Conservation (phyloP, 2,329 filamentous ascomycete genomes). For the Penicillium sclerotiorum region DNA sequence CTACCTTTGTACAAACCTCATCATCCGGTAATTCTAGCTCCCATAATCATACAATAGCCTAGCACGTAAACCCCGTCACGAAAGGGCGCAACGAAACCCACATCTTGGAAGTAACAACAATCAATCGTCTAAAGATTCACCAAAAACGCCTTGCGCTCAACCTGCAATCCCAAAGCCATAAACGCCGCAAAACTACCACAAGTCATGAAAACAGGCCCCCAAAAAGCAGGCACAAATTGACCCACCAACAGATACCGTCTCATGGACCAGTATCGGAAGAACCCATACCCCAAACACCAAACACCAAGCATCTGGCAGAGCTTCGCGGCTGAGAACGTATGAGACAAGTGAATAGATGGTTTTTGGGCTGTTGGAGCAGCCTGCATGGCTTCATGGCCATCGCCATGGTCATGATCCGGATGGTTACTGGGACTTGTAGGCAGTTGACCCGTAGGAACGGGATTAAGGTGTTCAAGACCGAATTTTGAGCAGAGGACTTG, state of each 20-base stretch:
- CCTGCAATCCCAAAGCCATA: slow-evolving; percentile 18
- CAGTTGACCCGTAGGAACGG: background rate
- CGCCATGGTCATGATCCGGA: background rate
- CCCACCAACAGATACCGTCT: slow-evolving; percentile 27
- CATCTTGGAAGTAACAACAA: background rate
- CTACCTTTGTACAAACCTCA: too few species aligned
- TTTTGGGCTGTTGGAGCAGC: background rate
- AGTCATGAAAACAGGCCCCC: slow-evolving; percentile 35
- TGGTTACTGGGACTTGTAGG: background rate
- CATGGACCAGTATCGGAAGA: slow-evolving; percentile 31
- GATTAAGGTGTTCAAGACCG: slow-evolving; percentile 1
- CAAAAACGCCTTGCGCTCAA: slow-evolving; percentile 10
- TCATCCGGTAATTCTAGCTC: too few species aligned
- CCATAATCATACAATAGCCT: too few species aligned
- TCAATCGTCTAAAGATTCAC: background rate
- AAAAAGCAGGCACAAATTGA: slow-evolving; percentile 33
- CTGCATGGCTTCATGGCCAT: background rate
- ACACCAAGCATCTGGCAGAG: slow-evolving; percentile 30
- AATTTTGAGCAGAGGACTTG: slow-evolving; percentile 23
- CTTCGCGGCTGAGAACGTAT: slow-evolving; percentile 15
- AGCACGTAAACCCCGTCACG: too few species aligned
- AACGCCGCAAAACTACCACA: slow-evolving; percentile 21
- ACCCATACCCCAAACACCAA: slow-evolving; percentile 33
- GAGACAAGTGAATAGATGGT: background rate
- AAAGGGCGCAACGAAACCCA: background rate